Evolutionary conservation across 352 stramenopile genomes (phyloP).

Genomic region (Phytophthora lateralis): DNA sequence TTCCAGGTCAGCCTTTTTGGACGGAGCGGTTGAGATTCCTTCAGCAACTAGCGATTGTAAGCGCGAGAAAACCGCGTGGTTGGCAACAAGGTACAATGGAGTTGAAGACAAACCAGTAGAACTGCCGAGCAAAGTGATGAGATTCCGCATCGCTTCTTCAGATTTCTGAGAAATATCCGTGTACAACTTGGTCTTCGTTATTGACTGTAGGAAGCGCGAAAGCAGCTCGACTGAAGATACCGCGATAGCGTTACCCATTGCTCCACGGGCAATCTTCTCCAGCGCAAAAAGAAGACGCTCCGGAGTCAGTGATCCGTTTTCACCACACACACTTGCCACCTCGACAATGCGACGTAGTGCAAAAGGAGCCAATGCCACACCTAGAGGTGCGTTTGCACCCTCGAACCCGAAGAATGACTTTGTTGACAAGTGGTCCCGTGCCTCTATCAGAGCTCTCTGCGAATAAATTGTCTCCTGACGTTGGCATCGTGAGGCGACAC

Average conservation of each 20-base stretch:
- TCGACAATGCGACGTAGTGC: conserved; percentile 61
- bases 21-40: conserved; percentile 3
- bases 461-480: conserved; percentile 26
- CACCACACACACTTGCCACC: conserved; percentile 38
- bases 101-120: conserved; percentile 31
- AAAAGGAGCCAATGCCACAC: conserved; percentile 57
- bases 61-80: conserved; percentile 52
- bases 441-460: conserved; percentile 45
- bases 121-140: conserved; percentile 23
- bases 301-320: conserved; percentile 37
- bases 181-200: conserved; percentile 58
- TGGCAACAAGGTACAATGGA: conserved; percentile 57
- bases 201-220: conserved; percentile 55
- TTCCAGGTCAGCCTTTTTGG: conserved; percentile 33
- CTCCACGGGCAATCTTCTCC: conserved; percentile 54
- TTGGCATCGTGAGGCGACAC: conserved; percentile 35
- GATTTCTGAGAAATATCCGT: conserved; percentile 33
- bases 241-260: conserved; percentile 9
- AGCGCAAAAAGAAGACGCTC: conserved; percentile 64
- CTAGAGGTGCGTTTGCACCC: conserved; percentile 21
- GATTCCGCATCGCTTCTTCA: conserved; percentile 10
- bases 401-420: conserved; percentile 50
- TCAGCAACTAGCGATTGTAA: conserved; percentile 33
- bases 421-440: conserved; percentile 52
- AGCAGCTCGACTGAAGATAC: conserved; percentile 43